These are phyloP conservation scores for Suhomyces bolitotheri DNA, from an alignment of 1,139 yeast genomes.

Conservation along the genomic window DNA sequence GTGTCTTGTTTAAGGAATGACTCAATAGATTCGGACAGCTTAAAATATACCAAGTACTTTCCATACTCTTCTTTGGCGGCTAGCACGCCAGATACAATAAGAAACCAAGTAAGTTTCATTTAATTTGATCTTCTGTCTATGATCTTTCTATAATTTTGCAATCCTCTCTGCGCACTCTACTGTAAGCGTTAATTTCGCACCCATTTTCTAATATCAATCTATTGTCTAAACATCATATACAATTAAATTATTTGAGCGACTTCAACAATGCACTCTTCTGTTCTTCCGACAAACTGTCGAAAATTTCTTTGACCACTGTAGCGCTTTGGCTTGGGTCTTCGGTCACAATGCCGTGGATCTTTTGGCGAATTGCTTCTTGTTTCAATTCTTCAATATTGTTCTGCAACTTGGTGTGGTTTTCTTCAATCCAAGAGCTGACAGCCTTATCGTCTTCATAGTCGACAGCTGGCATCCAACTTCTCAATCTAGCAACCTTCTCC, in stretches of 20 bases:
- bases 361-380: conserved; percentile 62
- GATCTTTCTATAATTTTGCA: no score
- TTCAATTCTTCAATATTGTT: conserved; percentile 63
- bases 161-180: background rate
- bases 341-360: conserved; percentile 59
- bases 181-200: background rate
- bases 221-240: conserved; percentile 1
- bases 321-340: conserved; percentile 56
- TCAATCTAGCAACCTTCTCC: conserved; percentile 82
- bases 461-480: conserved; percentile 82
- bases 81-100: background rate
- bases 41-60: conserved; percentile 17
- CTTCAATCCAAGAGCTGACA: conserved; percentile 86
- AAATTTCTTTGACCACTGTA: conserved; percentile 60
- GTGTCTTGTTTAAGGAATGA: conserved; percentile 41
- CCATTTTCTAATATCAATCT: background rate
- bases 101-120: background rate
- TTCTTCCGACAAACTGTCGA: conserved; percentile 57
- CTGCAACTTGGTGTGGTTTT: conserved; percentile 65
- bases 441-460: conserved; percentile 73
- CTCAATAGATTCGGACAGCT: conserved; percentile 28
- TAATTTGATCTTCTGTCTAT: no score
- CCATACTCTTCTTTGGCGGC: background rate
- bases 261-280: conserved; percentile 56
- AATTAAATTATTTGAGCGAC: conserved; percentile 23